phyloP scores from a whole-genome alignment of 306 rosid genomes.

The Gleditsia sinensis region DNA sequence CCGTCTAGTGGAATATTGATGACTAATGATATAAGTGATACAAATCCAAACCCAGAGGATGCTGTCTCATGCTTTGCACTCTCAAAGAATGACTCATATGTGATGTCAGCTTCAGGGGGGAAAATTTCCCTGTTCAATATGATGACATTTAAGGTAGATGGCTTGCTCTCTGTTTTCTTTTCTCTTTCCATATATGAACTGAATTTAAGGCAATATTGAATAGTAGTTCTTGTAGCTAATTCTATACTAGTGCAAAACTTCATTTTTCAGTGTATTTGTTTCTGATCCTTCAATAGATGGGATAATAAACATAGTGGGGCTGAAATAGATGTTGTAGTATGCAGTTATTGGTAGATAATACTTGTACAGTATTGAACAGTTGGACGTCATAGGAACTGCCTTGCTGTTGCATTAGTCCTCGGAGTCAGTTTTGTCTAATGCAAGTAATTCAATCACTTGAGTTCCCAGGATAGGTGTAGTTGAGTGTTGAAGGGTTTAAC shows the following conservation, averaged over 20 bases:
- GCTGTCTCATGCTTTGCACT: conserved; percentile 97
- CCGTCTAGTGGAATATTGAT: conserved; percentile 96
- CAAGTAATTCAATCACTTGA: conserved; percentile 18
- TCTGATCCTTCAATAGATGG: conserved; percentile 17
- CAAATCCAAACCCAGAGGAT: conserved; percentile 94
- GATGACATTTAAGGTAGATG: conserved; percentile 97
- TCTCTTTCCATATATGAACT: conserved; percentile 12
- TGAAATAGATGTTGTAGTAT: conserved; percentile 3
- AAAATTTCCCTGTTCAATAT: conserved; percentile 97
- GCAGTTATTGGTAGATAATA: not conserved
- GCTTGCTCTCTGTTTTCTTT: conserved; percentile 19
- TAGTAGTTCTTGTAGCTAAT: conserved; percentile 8
- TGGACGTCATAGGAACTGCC: not conserved
- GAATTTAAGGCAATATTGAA: conserved; percentile 5
- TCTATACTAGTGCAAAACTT: conserved; percentile 6
- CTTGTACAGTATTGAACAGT: not conserved
- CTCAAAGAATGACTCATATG: conserved; percentile 96
- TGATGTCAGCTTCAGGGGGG: conserved; percentile 99
- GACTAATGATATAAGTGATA: conserved; percentile 91
- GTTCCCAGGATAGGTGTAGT: not conserved
- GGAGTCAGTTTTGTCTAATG: not conserved
- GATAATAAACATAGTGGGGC: conserved; percentile 1
- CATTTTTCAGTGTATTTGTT: conserved; percentile 14
- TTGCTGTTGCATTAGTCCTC: not conserved
- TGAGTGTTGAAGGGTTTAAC: not conserved